Base-by-base conservation (phyloP, 257 asterid species). In the Solanum arcanum region DNA sequence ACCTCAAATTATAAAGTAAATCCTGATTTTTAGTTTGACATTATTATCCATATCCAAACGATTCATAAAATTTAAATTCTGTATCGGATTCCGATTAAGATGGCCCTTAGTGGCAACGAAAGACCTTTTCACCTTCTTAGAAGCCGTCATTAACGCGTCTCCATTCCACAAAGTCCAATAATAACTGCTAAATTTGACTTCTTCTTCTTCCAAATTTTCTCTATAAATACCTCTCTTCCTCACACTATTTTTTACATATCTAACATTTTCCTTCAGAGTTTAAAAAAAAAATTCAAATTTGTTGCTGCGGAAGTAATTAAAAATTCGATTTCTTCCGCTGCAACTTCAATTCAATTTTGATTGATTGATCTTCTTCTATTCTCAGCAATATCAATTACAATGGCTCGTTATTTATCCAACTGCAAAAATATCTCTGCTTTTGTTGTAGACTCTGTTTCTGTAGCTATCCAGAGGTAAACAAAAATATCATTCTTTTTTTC, bases 351-450 rank as follows among this genome's bases (percentile, higher is more conserved):
- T 49, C 0, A 7, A 56, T 56, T 18, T 20, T 20, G 1, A 72
- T 33, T 11, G 9, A 35, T 9, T 1, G n/a, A 9, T 74, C 27
- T 37, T 15, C 25, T 31, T 70, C 5, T 13, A 21, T 5, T 37
- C 49, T 74, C 20, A 39, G 11, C 49, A 25, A 41, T 8, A 41
- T 41, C 44, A 9, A 41, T 72, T 23, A 75, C 42, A 49, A 90
- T 92, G 92, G 93, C 94, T 90, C 87, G 83, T 83, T 89, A 76
- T 72, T 84, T 89, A 78, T 70, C 87, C 59, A 80, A 64, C 87
- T 90, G 88, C 12, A 92, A 90, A 85, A 35, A 86, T 31, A 41
- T 89, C 46, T 88, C 91, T 42, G 88, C 91, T 82, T 88, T 88
- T 52, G 66, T 90, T 23, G 83, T 78, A 7, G 87, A 90, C 68